These are phyloP conservation scores for Phytophthora tentaculata DNA, from an alignment of 352 stramenopile species.

Conservation along the genomic window DNA sequence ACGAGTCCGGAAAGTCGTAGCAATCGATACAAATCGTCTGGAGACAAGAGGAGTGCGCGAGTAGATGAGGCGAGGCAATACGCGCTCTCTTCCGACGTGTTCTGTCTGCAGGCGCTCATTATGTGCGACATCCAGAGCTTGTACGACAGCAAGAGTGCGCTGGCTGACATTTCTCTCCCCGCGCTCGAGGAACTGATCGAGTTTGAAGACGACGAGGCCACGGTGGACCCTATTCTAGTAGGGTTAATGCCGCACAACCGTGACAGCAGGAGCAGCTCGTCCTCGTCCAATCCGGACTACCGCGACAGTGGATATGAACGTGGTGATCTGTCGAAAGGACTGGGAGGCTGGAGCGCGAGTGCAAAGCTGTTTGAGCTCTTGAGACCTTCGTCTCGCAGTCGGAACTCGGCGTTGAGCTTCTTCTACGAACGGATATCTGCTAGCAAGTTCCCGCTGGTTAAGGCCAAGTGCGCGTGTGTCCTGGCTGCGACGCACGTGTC, in stretches of 20 bases:
- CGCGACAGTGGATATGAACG: constrained; percentile 45
- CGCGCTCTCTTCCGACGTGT: constrained; percentile 54
- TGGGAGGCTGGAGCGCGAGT: constrained; percentile 54
- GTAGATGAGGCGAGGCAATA: constrained; percentile 36
- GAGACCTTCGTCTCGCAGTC: constrained; percentile 46
- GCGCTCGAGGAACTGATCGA: constrained; percentile 76
- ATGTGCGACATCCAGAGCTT: constrained; percentile 84
- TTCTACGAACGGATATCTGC: constrained; percentile 67
- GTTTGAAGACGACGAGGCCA: constrained; percentile 78
- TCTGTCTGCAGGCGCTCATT: constrained; percentile 71
- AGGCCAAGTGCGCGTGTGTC: constrained; percentile 74
- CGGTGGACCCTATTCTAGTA: constrained; percentile 54
- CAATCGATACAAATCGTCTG: constrained; percentile 36
- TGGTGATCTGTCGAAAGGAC: constrained; percentile 45
- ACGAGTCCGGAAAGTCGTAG: constrained; percentile 57
- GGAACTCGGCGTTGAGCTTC: constrained; percentile 51
- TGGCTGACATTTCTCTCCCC: constrained; percentile 70
- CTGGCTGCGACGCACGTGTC: constrained; percentile 65
- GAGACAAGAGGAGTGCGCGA: constrained; percentile 8
- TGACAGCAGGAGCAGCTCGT: constrained; percentile 49
- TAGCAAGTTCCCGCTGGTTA: constrained; percentile 62
- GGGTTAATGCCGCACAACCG: constrained; percentile 41
- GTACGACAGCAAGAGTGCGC: constrained; percentile 77
- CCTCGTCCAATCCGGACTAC: constrained; percentile 40
- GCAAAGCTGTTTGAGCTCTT: constrained; percentile 59